A percentile compares a stretch with the other conserved stretches of the same genome.
Evolutionary conservation across 306 rosid genomes (phyloP).

Genomic region (Glycyrrhiza uralensis): DNA sequence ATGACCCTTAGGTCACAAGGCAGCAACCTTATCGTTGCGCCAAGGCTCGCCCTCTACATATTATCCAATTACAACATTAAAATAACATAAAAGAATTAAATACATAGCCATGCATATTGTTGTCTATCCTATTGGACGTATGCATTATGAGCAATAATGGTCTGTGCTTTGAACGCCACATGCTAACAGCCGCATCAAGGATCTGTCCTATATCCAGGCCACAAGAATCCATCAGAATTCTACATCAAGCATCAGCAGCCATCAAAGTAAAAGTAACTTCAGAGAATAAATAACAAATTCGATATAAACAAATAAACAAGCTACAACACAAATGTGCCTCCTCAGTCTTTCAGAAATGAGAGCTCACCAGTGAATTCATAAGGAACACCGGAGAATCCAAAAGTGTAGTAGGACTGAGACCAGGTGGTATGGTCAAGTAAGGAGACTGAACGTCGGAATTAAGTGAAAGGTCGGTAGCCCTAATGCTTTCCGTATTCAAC

Average conservation of each 20-base stretch:
- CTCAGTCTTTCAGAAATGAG: background rate
- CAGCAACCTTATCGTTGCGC: too few species aligned
- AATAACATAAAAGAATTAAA: background rate
- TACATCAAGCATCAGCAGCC: constrained; percentile 11
- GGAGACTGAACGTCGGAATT: constrained; percentile 65
- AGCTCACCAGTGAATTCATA: constrained; percentile 75
- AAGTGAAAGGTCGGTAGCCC: constrained; percentile 64
- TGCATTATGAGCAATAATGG: background rate
- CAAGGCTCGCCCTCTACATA: too few species aligned
- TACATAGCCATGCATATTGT: background rate
- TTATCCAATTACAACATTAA: background rate
- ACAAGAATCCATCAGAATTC: background rate
- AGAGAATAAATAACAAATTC: background rate
- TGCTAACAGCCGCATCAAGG: background rate
- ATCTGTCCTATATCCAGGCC: background rate
- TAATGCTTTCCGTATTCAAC: constrained; percentile 80
- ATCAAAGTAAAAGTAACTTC: background rate
- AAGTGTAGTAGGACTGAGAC: constrained; percentile 94
- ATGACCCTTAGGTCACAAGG: too few species aligned
- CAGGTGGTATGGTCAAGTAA: constrained; percentile 83
- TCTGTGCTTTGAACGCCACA: background rate
- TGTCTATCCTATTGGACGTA: background rate
- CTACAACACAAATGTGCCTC: background rate
- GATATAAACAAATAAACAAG: constrained; percentile 3
- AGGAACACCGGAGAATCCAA: constrained; percentile 93